These are phyloP conservation scores for Clarireedia monteithiana DNA, from an alignment of 2,329 filamentous ascomycete species.

Conservation along the genomic window DNA sequence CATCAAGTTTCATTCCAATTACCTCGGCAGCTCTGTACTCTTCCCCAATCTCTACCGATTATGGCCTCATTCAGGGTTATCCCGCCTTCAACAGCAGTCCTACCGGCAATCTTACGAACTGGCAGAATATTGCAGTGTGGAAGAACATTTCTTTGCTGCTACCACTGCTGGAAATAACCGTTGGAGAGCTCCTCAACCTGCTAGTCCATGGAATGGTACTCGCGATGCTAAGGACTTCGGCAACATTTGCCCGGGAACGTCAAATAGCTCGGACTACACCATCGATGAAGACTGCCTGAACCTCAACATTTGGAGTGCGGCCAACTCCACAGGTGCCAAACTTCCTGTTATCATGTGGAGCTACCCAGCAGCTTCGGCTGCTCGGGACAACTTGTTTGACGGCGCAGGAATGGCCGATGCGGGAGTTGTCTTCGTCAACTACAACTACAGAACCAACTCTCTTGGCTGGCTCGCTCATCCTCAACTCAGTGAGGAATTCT, in stretches of 20 bases:
- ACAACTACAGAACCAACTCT: conserved; percentile 54
- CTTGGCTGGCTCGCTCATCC: conserved; percentile 50
- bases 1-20: neutral
- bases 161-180: conserved; percentile 34
- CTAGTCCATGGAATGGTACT: conserved; percentile 16
- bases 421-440: conserved; percentile 45
- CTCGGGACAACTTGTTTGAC: conserved; percentile 17
- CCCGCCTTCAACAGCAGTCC: conserved; percentile 13
- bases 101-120: conserved; percentile 5
- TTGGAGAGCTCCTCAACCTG: conserved; percentile 28
- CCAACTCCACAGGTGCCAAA: conserved; percentile 3
- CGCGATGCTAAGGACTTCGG: conserved; percentile 25
- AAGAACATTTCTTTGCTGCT: conserved; percentile 23
- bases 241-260: conserved; percentile 23
- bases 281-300: conserved; percentile 37
- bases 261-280: conserved; percentile 16
- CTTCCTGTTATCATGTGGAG: conserved; percentile 31
- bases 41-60: conserved; percentile 1
- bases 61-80: conserved; percentile 11
- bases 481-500: conserved; percentile 16
- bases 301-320: conserved; percentile 34
- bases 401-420: conserved; percentile 18
- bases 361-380: conserved; percentile 8
- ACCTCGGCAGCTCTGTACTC: neutral
- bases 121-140: conserved; percentile 22